A percentile compares a stretch with the other conserved stretches of the same genome.
Evolutionary conservation across 164 flowering plant species (phyloP).

Genomic region (grape (Vitis vinifera)): DNA sequence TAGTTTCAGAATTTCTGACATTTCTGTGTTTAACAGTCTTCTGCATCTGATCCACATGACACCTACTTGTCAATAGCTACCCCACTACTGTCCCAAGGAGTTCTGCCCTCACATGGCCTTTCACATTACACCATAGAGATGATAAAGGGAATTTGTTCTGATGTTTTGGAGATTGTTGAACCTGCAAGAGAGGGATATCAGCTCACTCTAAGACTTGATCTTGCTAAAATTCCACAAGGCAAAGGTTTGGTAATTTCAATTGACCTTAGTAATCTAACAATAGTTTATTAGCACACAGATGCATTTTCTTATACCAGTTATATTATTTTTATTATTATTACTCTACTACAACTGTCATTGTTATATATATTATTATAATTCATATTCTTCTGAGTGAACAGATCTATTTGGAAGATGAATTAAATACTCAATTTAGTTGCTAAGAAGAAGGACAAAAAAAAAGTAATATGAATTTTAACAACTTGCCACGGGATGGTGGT

Average conservation of each 20-base stretch:
- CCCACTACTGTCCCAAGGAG: slow-evolving; percentile 51
- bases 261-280: too few species aligned
- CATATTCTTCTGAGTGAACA: too few species aligned
- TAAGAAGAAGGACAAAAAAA: too few species aligned
- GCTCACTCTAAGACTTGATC: slow-evolving; percentile 61
- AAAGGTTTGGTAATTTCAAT: slow-evolving; percentile 44
- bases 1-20: not conserved
- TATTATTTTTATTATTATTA: too few species aligned
- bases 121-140: slow-evolving; percentile 36
- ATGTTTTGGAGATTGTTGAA: slow-evolving; percentile 51
- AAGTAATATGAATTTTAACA: too few species aligned
- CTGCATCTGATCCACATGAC: slow-evolving; percentile 48
- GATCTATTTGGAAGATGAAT: too few species aligned
- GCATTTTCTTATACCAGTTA: too few species aligned
- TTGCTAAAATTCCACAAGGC: slow-evolving; percentile 47
- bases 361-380: too few species aligned
- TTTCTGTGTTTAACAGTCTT: slow-evolving; percentile 42
- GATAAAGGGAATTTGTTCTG: slow-evolving; percentile 41
- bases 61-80: slow-evolving; percentile 68
- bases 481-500: too few species aligned
- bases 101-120: slow-evolving; percentile 26
- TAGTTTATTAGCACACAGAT: too few species aligned
- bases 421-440: too few species aligned
- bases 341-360: too few species aligned
- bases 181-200: slow-evolving; percentile 72